A percentile compares a stretch with the other conserved stretches of the same genome.
Evolutionary conservation across 768 basidiomycete species (phyloP).

Genomic region (Tephrocybe sp.): DNA sequence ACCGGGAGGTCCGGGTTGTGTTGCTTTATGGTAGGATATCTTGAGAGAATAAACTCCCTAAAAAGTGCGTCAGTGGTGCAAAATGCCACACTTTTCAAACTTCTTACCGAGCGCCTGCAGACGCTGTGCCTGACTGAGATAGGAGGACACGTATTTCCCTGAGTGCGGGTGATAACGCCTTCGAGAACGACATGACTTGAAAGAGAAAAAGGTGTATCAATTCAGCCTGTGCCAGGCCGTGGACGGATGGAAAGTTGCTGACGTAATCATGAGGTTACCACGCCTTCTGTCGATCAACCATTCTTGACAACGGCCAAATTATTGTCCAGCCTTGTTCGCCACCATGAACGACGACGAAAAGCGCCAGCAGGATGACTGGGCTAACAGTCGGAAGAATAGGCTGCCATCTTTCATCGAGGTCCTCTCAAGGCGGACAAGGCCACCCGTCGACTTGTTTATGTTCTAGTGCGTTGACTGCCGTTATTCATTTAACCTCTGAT

Average conservation of each 20-base stretch:
- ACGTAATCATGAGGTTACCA: conserved; percentile 31
- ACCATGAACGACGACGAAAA: conserved; percentile 59
- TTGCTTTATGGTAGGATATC: conserved; percentile 75
- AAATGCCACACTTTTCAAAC: background rate
- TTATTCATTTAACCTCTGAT: conserved; percentile 2
- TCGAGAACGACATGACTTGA: conserved; percentile 59
- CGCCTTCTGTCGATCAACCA: conserved; percentile 19
- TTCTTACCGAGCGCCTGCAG: conserved; percentile 73
- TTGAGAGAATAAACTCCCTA: conserved; percentile 77
- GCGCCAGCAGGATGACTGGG: conserved; percentile 71
- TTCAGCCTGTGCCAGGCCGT: conserved; percentile 4
- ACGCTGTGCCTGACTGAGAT: conserved; percentile 74
- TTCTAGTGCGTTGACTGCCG: conserved; percentile 74
- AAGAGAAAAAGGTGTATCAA: conserved; percentile 11
- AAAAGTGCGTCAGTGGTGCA: conserved; percentile 10
- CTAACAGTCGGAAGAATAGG: conserved; percentile 65
- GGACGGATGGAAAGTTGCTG: conserved; percentile 20
- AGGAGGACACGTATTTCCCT: conserved; percentile 79
- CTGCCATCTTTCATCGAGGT: conserved; percentile 91
- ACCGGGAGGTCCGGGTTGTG: conserved; percentile 86
- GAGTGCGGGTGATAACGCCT: conserved; percentile 72
- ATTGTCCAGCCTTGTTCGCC: conserved; percentile 11
- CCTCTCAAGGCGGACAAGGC: conserved; percentile 82
- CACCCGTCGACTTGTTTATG: conserved; percentile 98
- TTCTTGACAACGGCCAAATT: conserved; percentile 27